A percentile compares a stretch with the other conserved stretches of the same genome.
phyloP scores from a whole-genome alignment of 257 asterid genomes.

The Galeopsis tetrahit region DNA sequence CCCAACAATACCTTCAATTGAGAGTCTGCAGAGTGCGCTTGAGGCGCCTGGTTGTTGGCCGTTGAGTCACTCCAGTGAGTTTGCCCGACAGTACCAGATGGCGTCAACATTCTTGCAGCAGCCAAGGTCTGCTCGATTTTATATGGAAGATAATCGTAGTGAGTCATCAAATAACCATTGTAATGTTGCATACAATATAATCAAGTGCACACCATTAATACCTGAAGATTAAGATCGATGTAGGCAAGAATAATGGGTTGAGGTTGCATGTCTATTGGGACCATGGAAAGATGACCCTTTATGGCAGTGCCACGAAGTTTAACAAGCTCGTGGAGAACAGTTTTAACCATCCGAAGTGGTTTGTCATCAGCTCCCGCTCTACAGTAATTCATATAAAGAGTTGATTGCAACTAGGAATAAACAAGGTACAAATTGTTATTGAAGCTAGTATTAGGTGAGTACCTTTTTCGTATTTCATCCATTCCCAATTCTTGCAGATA shows the following conservation, averaged over 20 bases:
- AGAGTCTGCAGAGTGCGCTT: conserved; percentile 88
- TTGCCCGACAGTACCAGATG: conserved; percentile 91
- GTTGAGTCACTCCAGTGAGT: conserved; percentile 94
- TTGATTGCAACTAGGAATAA: neutral
- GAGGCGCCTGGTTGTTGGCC: conserved; percentile 77
- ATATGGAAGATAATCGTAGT: conserved; percentile 4
- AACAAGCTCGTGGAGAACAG: conserved; percentile 97
- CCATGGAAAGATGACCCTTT: conserved; percentile 97
- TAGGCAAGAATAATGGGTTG: conserved; percentile 98
- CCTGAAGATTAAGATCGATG: conserved; percentile 99
- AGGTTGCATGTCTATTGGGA: conserved; percentile 97
- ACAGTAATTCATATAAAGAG: conserved; percentile 30
- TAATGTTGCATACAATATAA: neutral
- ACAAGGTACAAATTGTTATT: conserved; percentile 13
- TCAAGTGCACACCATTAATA: conserved; percentile 34
- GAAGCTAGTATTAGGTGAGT: conserved; percentile 20
- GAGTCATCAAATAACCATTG: neutral
- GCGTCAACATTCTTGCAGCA: conserved; percentile 99
- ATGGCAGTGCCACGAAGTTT: conserved; percentile 99
- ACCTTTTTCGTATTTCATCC: conserved; percentile 99
- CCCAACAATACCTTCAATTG: conserved; percentile 75
- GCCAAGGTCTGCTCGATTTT: conserved; percentile 82
- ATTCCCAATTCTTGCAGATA: conserved; percentile 95
- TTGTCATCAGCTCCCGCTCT: conserved; percentile 99
- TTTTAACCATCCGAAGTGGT: conserved; percentile 99